A percentile compares a stretch with the other conserved stretches of the same genome.
Conservation (phyloP, 371 early-diverging fungal genomes). For the Ordospora pajunii region DNA sequence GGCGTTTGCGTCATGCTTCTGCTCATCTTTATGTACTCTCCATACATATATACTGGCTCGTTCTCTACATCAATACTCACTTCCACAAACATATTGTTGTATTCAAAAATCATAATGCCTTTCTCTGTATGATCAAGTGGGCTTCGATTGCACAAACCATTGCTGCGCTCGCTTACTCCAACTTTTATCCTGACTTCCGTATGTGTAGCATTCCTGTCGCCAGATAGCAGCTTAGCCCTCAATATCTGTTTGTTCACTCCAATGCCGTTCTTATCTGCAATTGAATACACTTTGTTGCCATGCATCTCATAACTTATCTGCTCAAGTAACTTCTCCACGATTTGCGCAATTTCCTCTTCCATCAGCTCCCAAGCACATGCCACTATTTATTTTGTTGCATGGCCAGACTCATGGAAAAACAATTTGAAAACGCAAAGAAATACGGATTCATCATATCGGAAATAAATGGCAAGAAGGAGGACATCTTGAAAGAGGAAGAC, state of each 20-base stretch:
- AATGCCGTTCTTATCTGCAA: not conserved
- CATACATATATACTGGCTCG: constrained; percentile 38
- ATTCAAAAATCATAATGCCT: too few relatives aligned
- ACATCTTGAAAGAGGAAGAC: constrained; percentile 41
- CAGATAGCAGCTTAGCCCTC: not conserved
- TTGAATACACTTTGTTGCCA: not conserved
- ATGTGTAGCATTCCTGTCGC: not conserved
- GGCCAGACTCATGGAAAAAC: constrained; percentile 6
- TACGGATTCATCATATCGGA: constrained; percentile 34
- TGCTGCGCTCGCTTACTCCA: not conserved
- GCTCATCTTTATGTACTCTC: constrained; percentile 72
- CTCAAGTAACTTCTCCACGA: not conserved
- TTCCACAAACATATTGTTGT: not conserved
- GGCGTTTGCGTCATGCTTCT: constrained; percentile 77
- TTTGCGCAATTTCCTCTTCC: not conserved
- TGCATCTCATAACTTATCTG: not conserved
- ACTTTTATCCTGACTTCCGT: constrained; percentile 1
- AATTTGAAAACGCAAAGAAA: constrained; percentile 8
- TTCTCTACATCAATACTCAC: constrained; percentile 12
- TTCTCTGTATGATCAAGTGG: too few relatives aligned
- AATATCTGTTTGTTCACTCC: not conserved
- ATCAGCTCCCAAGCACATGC: not conserved
- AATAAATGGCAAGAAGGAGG: constrained; percentile 50
- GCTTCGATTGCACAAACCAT: too few relatives aligned
- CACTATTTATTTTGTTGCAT: not conserved